phyloP scores from a whole-genome alignment of 2,329 filamentous ascomycete species.

The Proliferodiscus dingleyae region DNA sequence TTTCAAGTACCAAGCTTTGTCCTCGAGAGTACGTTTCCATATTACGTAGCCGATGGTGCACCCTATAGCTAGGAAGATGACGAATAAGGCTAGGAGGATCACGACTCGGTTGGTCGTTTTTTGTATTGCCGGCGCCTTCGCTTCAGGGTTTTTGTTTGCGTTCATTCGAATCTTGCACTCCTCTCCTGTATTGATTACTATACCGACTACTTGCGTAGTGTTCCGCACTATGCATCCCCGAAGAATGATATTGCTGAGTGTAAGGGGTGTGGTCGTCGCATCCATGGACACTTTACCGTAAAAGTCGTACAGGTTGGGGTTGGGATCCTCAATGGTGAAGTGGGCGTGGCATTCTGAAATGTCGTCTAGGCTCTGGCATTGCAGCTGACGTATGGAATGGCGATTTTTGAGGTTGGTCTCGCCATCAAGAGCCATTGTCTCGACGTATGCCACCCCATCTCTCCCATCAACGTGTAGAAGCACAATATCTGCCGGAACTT shows the following conservation, averaged over 20 bases:
- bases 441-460: conserved; percentile 75
- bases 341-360: conserved; percentile 53
- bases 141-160: conserved; percentile 80
- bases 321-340: conserved; percentile 71
- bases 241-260: conserved; percentile 77
- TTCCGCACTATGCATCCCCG: conserved; percentile 80
- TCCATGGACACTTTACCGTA: conserved; percentile 60
- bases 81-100: conserved; percentile 75
- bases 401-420: conserved; percentile 80
- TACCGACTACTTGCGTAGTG: conserved; percentile 62
- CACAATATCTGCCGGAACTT: conserved; percentile 77
- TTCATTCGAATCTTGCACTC: conserved; percentile 99
- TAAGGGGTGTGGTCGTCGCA: conserved; percentile 62
- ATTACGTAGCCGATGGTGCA: conserved; percentile 73
- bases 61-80: conserved; percentile 68
- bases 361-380: conserved; percentile 50
- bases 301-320: conserved; percentile 71
- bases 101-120: conserved; percentile 78
- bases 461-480: conserved; percentile 73
- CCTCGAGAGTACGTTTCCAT: conserved; percentile 61
- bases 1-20: conserved; percentile 66
- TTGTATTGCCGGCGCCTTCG: conserved; percentile 83
- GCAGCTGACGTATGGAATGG: conserved; percentile 58
- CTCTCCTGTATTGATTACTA: conserved; percentile 86
- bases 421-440: conserved; percentile 80